Evolutionary conservation across 2,329 filamentous ascomycete genomes (phyloP).

Genomic region (Xylaria sp.): DNA sequence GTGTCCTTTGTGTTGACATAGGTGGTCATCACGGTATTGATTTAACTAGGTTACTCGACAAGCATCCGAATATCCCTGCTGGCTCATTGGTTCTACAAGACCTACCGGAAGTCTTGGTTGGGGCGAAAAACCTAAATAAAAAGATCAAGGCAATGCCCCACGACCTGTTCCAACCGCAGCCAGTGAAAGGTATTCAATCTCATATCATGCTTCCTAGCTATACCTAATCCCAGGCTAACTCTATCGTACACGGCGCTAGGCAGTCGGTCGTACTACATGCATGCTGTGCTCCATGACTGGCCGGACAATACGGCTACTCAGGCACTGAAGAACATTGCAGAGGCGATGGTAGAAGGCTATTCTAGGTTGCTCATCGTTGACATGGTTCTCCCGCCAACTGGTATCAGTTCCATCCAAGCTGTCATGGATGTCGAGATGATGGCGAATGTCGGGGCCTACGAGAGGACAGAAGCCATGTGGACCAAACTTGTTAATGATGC

Average conservation of each 20-base stretch:
- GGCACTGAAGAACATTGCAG: slow-evolving; percentile 49
- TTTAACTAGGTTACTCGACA: slow-evolving; percentile 46
- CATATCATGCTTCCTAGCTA: not conserved
- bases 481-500: slow-evolving; percentile 34
- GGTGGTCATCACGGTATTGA: slow-evolving; percentile 55
- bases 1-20: slow-evolving; percentile 53
- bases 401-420: slow-evolving; percentile 43
- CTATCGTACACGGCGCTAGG: slow-evolving; percentile 29
- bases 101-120: slow-evolving; percentile 46
- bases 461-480: slow-evolving; percentile 40
- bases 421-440: slow-evolving; percentile 41
- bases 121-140: slow-evolving; percentile 23
- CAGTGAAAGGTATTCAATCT: slow-evolving; percentile 39
- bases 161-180: slow-evolving; percentile 50
- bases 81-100: slow-evolving; percentile 54
- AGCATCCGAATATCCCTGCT: slow-evolving; percentile 46
- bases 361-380: slow-evolving; percentile 57
- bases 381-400: slow-evolving; percentile 51
- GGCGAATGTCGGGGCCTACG: slow-evolving; percentile 34
- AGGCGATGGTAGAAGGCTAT: slow-evolving; percentile 49
- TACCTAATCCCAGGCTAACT: not conserved
- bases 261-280: slow-evolving; percentile 49
- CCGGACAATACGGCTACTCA: slow-evolving; percentile 46
- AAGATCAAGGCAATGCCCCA: slow-evolving; percentile 45
- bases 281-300: slow-evolving; percentile 54